Base-by-base conservation (phyloP, 2,329 filamentous ascomycete species). In the Aspergillus ochraceoroseus region DNA sequence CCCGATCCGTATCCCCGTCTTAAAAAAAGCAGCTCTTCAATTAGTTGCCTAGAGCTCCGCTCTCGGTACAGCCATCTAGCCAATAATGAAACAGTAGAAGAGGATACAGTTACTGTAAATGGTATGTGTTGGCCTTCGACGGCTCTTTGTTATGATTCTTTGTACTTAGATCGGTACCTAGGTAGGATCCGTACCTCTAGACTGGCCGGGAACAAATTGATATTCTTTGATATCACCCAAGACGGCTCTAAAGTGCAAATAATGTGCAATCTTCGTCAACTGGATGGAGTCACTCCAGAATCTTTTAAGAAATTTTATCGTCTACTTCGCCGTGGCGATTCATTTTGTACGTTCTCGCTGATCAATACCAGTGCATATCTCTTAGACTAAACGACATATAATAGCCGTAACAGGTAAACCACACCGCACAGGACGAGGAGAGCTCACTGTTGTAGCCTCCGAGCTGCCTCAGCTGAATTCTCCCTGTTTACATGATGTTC, bases 221-320 rank as follows among this genome's bases (percentile, higher is more conserved):
- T 87, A 48, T 98, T 98, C 64, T 64, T 95, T 51, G 85, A 92
- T 65, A 69, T 96, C 34, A 72, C 80, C 52, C 80, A 87, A 61
- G 80, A 87, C 58, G 83, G 81, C 42, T 68, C 79, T 52, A 77
- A 75, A 49, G 65, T 94, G 22, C 92, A 98, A 66, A 75, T 82
- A 46, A 80, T 94, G 70, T 75, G 85, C 63, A 85, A 85, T 64
- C 73, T 82, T 53, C 72, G 73, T 44, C 56, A 56, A 8, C 50
- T 70, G 11, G 59, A 61, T 11, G 64, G 56, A 12, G 51, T 67
- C 7, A 55, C 61, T 3, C 51, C 61, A 1, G 64, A 70, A n/a
- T 53, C 58, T 11, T 79, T 78, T 60, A 82, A 77, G 55, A 63
- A 75, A 26, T 76, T 85, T 47, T 76, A 76, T 48, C 79, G 79